Percentiles rank a stretch among this genome's conserved stretches.
phyloP scores from a whole-genome alignment of 2,329 filamentous ascomycete genomes.

The Ophiostoma himal-ulmi region DNA sequence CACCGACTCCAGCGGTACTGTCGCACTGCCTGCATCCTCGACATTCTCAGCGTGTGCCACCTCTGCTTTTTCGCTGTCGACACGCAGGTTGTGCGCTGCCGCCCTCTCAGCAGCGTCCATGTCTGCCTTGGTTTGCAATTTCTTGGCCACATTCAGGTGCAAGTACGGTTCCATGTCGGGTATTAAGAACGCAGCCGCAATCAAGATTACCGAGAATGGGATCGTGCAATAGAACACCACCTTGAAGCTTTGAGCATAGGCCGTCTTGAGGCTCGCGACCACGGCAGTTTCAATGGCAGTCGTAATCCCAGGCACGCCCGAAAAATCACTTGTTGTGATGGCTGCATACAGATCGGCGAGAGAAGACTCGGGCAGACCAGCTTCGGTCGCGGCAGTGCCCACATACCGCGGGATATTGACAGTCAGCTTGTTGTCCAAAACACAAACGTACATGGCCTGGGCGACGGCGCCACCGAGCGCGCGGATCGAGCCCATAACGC shows the following conservation, averaged over 20 bases:
- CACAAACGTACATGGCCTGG: slow-evolving; percentile 35
- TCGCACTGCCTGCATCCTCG: background rate
- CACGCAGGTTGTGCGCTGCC: background rate
- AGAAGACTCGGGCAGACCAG: background rate
- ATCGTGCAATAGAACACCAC: slow-evolving; percentile 40
- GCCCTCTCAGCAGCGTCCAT: slow-evolving; percentile 11
- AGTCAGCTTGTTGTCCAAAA: slow-evolving; percentile 35
- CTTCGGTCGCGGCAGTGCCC: background rate
- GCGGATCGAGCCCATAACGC: slow-evolving; percentile 43
- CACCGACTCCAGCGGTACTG: background rate
- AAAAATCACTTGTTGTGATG: background rate
- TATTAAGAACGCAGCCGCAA: slow-evolving; percentile 36
- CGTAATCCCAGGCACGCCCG: slow-evolving; percentile 7
- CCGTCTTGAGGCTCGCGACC: slow-evolving; percentile 34
- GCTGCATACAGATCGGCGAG: background rate
- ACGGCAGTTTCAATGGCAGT: slow-evolving; percentile 34
- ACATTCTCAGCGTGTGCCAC: background rate
- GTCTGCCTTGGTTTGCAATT: slow-evolving; percentile 32
- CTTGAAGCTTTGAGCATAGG: slow-evolving; percentile 41
- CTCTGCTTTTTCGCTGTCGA: slow-evolving; percentile 14
- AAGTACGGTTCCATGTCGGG: slow-evolving; percentile 41
- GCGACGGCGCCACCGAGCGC: slow-evolving; percentile 38
- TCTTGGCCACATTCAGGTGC: slow-evolving; percentile 41
- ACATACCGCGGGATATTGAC: slow-evolving; percentile 35
- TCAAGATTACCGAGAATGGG: slow-evolving; percentile 37